Evolutionary conservation across 495 filamentous ascomycete genomes (phyloP), one percentile per base, ranked within the genome.

Genomic region (Penicillium pulvis): DNA sequence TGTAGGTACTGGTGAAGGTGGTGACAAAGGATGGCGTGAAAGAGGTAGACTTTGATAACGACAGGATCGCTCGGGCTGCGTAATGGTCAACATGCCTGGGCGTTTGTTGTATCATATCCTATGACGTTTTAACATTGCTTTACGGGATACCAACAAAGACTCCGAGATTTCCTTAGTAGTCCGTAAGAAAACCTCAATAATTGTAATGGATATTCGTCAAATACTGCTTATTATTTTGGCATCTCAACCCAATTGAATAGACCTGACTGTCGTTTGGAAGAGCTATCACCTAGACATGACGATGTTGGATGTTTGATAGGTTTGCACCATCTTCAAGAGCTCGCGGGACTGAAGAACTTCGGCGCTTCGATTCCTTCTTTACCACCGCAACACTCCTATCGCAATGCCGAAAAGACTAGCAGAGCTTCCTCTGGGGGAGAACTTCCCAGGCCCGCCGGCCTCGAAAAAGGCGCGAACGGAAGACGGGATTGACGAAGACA

Each of bases 21-120:
- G 83, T 98, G 61, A 94, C 90, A 39, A 93, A 93, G 80, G 91
- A 97, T 61, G 94, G 94, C 10, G 88, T 97, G 55, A 73, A 81
- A 63, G 90, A 90, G 59, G 79, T 91, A 56, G 85, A 91, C 51
- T 93, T 90, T 71, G 86, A 89, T 68, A 90, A 93, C 73, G 85
- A 87, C 77, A 85, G 82, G 76, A 78, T 86, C 59, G 88, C 90
- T 50, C 84, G 81, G 65, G 77, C 79, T 72, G 84, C 90, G 72
- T 92, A 77, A 77, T 75, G 56, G 55, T 59, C 62, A 55, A 65
- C 61, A 67, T 64, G 56, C 56, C 53, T 30, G 20, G 60, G 68
- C 51, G 65, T 71, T 68, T 68, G 69, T 70, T 75, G 73, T 76
- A 78, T 74, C 73, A 75, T 76, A 78, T 68, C 74, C 64, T 67